Evolutionary conservation across 1,284 basidiomycete species (phyloP).

Genomic region (Ceratobasidium theobromae): DNA sequence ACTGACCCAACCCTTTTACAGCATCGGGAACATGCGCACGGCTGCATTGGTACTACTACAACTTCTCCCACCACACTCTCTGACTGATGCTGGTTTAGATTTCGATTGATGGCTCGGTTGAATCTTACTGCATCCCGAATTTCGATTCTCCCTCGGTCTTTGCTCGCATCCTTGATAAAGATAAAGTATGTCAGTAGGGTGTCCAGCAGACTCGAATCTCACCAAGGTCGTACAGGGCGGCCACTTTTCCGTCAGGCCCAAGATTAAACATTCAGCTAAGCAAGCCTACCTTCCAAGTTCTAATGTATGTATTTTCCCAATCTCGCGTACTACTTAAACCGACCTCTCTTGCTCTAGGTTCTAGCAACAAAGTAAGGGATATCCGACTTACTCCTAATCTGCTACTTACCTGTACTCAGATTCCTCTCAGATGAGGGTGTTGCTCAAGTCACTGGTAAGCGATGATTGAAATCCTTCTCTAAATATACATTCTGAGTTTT

Average conservation of each 20-base stretch:
- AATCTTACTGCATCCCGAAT: conserved; percentile 88
- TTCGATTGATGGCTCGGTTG: conserved; percentile 52
- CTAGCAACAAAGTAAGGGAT: conserved; percentile 70
- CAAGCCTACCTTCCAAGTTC: conserved; percentile 87
- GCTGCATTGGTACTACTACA: conserved; percentile 61
- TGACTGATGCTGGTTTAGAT: conserved; percentile 25
- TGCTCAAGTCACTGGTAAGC: conserved; percentile 69
- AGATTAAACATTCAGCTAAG: conserved; percentile 65
- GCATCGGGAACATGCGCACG: conserved; percentile 75
- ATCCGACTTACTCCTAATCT: not conserved
- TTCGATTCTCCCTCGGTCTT: conserved; percentile 93
- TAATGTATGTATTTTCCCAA: conserved; percentile 56
- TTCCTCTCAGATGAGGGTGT: conserved; percentile 83
- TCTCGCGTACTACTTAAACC: conserved; percentile 5
- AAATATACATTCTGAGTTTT: conserved; percentile 3
- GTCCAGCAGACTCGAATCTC: not conserved
- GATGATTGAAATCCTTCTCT: not conserved
- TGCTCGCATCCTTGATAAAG: conserved; percentile 80
- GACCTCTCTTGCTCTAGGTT: conserved; percentile 47
- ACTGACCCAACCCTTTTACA: not conserved
- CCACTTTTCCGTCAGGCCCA: conserved; percentile 83
- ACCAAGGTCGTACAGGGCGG: conserved; percentile 61
- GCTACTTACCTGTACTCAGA: conserved; percentile 41
- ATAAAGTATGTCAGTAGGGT: conserved; percentile 52
- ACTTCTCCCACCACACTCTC: conserved; percentile 1